Base-by-base conservation (phyloP, 768 basidiomycete species). In the Pleurotus platypus region DNA sequence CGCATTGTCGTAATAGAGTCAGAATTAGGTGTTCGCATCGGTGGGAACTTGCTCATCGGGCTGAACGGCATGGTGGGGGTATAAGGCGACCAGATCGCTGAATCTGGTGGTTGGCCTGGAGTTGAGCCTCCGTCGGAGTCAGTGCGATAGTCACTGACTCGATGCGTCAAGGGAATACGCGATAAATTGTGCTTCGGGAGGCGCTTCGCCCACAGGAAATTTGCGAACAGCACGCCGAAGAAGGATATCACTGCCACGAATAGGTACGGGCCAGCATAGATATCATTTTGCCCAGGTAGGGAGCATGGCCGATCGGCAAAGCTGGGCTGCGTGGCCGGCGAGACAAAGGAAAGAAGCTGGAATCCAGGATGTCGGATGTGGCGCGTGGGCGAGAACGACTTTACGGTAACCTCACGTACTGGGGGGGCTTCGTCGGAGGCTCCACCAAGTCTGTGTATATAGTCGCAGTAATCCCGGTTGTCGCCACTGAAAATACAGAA, bases 401-500 rank as follows among this genome's bases (percentile, higher is more conserved):
- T 95, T 58, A 96, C 77, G 1, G 93, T 94, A 18, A 94, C 81
- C 71, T 96, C 94, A 47, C 86, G 85, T 45, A 87, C 74, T 2
- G 64, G 58, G 35, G 61, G 54, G 5, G 47, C 67, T 60, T 59
- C 60, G 51, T 48, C 45, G 68, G 64, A 16, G 62, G 59, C n/a
- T 5, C 59, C 62, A 3, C 69, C 65, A 7, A 73, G 61, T 35
- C 72, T 71, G 67, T 91, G 90, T 20, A 70, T 72, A 63, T 87
- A 79, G 62, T 92, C 90, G 64, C 94, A 98, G 64, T 91, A 91
- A 70, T 97, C 94, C 49, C 92, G 89, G 69, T 96, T 91, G 70
- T 98, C 93, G 5, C 87, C 94, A 64, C 90, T 91, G 60, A 16
- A 30, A 49, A 43, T 49, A 38, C n/a, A 54, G 55, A 24, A 49